These are phyloP conservation scores for Coemansia erecta DNA, from an alignment of 192 early-diverging fungal genomes.

Conservation along the genomic window DNA sequence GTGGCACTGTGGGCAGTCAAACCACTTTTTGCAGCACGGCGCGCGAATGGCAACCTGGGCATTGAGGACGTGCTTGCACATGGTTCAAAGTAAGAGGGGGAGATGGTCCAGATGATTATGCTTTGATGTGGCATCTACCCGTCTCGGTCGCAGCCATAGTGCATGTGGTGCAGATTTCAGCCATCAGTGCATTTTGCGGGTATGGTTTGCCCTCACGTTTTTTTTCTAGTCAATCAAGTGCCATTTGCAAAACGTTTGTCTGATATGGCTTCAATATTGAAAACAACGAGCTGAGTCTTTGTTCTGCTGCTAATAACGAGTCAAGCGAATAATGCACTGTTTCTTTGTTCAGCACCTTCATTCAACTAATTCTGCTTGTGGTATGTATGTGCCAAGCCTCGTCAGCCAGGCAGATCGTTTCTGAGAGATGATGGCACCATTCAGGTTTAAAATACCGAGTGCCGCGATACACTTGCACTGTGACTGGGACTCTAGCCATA, in stretches of 20 bases:
- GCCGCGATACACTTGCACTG: no score
- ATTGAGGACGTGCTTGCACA: slow-evolving; percentile 98
- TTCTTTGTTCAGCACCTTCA: no score
- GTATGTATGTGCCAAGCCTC: no score
- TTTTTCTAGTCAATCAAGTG: neutral
- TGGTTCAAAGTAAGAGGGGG: slow-evolving; percentile 16
- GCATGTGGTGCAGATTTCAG: neutral
- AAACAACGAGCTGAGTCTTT: neutral
- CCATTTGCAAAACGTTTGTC: no score
- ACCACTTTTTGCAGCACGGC: slow-evolving; percentile 93
- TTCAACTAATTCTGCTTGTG: no score
- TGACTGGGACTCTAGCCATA: no score
- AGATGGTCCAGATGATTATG: neutral
- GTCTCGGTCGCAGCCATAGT: no score
- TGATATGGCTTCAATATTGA: no score
- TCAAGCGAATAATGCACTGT: no score
- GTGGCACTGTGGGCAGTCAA: slow-evolving; percentile 96
- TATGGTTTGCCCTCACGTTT: slow-evolving; percentile 11
- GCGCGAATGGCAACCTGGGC: slow-evolving; percentile 93
- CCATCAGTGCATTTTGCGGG: neutral
- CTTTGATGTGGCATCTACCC: neutral
- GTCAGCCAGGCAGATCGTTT: no score
- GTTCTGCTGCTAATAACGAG: neutral
- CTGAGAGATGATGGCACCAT: no score
- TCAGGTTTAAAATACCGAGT: no score